These are phyloP conservation scores for Sarcodon sp. DNA, from an alignment of 768 basidiomycete genomes.

Conservation along the genomic window DNA sequence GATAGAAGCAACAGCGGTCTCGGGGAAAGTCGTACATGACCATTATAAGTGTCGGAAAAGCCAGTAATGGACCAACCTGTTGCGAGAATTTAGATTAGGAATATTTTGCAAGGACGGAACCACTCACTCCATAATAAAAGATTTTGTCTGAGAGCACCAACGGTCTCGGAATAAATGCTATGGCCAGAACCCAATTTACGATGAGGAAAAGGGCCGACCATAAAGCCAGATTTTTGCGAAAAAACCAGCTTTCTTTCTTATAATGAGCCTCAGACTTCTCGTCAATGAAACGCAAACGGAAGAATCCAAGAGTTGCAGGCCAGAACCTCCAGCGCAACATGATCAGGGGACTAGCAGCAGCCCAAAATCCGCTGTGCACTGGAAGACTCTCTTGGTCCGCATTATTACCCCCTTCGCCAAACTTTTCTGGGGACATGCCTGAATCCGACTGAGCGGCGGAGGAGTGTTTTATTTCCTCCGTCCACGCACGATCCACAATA, in stretches of 20 bases:
- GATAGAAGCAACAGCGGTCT: conserved; percentile 44
- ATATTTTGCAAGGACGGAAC: background rate
- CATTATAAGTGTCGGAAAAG: conserved; percentile 49
- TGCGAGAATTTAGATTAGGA: background rate
- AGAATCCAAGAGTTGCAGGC: conserved; percentile 43
- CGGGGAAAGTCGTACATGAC: conserved; percentile 66
- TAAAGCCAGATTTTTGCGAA: conserved; percentile 50
- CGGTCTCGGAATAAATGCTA: conserved; percentile 33
- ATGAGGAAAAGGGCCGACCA: conserved; percentile 56
- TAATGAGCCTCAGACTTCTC: conserved; percentile 38
- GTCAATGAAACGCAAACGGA: conserved; percentile 46
- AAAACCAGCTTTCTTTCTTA: conserved; percentile 60
- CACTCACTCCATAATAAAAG: conserved; percentile 42
- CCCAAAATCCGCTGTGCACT: conserved; percentile 22
- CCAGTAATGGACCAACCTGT: conserved; percentile 45
- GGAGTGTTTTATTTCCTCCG: conserved; percentile 43
- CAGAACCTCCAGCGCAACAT: conserved; percentile 45
- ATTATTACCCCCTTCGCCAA: conserved; percentile 29
- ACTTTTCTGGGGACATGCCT: conserved; percentile 33
- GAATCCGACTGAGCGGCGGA: conserved; percentile 38
- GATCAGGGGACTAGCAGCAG: conserved; percentile 20
- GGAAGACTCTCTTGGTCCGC: conserved; percentile 23
- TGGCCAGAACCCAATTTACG: conserved; percentile 56
- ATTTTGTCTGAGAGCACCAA: conserved; percentile 38
- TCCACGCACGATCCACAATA: conserved; percentile 64